A percentile compares a stretch with the other conserved stretches of the same genome.
phyloP scores from a whole-genome alignment of 2,329 filamentous ascomycete genomes.

The Alternaria arbusti region DNA sequence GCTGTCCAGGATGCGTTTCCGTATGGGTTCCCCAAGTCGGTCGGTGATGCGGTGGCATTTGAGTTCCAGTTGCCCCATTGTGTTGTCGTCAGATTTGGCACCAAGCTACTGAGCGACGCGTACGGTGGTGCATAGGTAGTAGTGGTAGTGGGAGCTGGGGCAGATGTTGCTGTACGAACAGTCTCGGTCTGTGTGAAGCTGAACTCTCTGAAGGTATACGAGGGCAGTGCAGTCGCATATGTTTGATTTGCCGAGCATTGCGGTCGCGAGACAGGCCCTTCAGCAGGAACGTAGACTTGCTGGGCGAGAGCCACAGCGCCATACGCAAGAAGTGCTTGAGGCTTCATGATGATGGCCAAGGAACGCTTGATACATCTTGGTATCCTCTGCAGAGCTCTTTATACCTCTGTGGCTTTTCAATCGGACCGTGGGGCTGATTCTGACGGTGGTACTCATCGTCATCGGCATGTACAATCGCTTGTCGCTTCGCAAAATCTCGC shows the following conservation, averaged over 20 bases:
- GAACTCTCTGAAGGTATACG: conserved; percentile 40
- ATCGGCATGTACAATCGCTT: background rate
- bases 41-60: conserved; percentile 40
- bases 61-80: conserved; percentile 54
- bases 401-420: background rate
- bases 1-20: conserved; percentile 50
- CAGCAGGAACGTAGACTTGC: conserved; percentile 44
- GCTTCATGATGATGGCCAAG: conserved; percentile 17
- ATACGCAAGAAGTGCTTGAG: conserved; percentile 10
- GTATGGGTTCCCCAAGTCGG: conserved; percentile 46
- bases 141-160: conserved; percentile 39
- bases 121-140: conserved; percentile 48
- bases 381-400: background rate
- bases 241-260: conserved; percentile 35
- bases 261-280: conserved; percentile 35
- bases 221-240: conserved; percentile 36
- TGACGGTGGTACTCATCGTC: background rate
- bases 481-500: background rate
- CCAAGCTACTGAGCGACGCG: conserved; percentile 41
- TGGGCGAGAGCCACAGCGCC: conserved; percentile 31
- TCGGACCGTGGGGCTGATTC: background rate
- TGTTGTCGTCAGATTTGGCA: conserved; percentile 47
- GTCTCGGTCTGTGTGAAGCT: conserved; percentile 51
- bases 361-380: background rate
- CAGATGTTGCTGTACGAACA: conserved; percentile 47